Conservation (phyloP, 805 yeast genomes). For the Teunomyces gatunensis region DNA sequence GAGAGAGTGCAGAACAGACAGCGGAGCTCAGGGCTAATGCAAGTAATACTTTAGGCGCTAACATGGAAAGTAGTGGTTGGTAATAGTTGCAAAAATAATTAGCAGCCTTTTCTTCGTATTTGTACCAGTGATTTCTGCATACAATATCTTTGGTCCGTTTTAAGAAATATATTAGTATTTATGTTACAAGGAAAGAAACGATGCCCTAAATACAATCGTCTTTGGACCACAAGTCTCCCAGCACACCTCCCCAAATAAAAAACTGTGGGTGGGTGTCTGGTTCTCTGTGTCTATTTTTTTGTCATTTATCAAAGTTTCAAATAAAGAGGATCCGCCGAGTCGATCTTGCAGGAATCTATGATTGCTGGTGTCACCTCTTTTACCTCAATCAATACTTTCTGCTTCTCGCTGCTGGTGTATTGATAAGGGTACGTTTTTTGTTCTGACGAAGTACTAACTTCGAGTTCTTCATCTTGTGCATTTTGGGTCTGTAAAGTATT, state of each 20-base stretch:
- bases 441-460: slow-evolving; percentile 4
- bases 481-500: slow-evolving; percentile 3
- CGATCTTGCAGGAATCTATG: slow-evolving; percentile 12
- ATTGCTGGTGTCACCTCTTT: slow-evolving; percentile 7
- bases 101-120: background rate
- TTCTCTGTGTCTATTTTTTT: background rate
- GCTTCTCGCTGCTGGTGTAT: slow-evolving; percentile 9
- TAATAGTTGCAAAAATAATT: background rate
- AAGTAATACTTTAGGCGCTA: background rate
- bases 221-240: background rate
- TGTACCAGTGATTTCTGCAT: background rate
- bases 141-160: background rate
- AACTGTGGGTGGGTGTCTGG: too few species aligned
- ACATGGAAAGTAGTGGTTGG: background rate
- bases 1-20: background rate
- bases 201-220: background rate
- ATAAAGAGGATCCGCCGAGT: slow-evolving; percentile 10
- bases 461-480: slow-evolving; percentile 7
- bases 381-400: slow-evolving; percentile 6
- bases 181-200: background rate
- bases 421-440: slow-evolving; percentile 11
- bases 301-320: slow-evolving; percentile 8
- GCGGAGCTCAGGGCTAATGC: background rate
- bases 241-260: too few species aligned
- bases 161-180: background rate